Evolutionary conservation across 352 stramenopile genomes (phyloP).

Genomic region (Phytopythium montanum): DNA sequence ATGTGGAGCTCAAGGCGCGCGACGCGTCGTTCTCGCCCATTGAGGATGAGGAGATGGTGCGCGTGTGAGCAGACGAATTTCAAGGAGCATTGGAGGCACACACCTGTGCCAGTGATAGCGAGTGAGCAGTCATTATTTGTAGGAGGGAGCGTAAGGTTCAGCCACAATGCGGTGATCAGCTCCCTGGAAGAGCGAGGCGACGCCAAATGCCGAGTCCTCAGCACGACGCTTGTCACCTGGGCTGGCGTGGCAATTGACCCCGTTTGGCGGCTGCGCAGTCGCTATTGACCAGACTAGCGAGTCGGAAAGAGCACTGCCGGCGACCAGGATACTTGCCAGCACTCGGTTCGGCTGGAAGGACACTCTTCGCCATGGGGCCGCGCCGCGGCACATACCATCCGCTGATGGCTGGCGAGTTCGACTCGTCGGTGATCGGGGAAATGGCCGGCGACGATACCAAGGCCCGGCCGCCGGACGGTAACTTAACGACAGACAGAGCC

Average conservation of each 20-base stretch:
- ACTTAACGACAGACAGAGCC: no score
- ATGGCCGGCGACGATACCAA: neutral
- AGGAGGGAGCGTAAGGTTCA: no score
- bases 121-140: neutral
- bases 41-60: conserved; percentile 61
- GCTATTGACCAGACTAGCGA: no score
- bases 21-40: conserved; percentile 41
- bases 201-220: no score
- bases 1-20: conserved; percentile 89
- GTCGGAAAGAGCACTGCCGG: no score
- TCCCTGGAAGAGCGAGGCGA: no score
- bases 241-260: no score
- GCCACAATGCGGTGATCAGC: no score
- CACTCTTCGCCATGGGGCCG: conserved; percentile 41
- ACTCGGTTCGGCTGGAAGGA: conserved; percentile 70
- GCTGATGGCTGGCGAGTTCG: no score
- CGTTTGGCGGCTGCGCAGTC: no score
- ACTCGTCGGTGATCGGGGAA: conserved; percentile 45
- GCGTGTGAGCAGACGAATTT: conserved; percentile 27
- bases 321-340: conserved; percentile 60
- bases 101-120: neutral
- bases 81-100: neutral
- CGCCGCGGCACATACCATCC: conserved; percentile 69
- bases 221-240: no score
- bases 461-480: no score